A percentile compares a stretch with the other conserved stretches of the same genome.
Evolutionary conservation across 1,284 basidiomycete genomes (phyloP).

Genomic region (Rhodotorula sp.): DNA sequence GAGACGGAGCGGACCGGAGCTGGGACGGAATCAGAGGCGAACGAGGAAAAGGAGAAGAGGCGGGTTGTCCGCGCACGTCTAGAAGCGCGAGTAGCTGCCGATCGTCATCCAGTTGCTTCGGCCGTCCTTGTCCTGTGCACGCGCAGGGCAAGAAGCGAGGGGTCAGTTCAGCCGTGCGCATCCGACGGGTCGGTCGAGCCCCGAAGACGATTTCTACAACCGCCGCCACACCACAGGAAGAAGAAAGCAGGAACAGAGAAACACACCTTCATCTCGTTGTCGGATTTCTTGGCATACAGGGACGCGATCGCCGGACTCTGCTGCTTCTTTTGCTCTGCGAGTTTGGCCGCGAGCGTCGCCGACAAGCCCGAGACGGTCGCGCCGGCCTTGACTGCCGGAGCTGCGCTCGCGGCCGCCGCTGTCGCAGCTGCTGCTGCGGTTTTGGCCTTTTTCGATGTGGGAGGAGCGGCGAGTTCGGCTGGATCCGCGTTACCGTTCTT

Average conservation of each 20-base stretch:
- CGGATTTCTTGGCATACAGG: conserved; percentile 28
- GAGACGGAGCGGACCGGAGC: no score
- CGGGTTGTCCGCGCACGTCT: not conserved
- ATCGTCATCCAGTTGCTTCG: conserved; percentile 40
- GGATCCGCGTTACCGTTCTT: conserved; percentile 2
- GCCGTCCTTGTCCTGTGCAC: conserved; percentile 36
- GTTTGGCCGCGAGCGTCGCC: conserved; percentile 37
- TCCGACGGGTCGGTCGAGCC: not conserved
- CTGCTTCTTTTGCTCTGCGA: conserved; percentile 39
- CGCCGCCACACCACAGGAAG: not conserved
- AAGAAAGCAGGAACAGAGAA: not conserved
- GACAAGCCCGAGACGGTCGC: conserved; percentile 29
- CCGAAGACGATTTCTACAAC: not conserved
- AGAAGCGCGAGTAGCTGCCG: conserved; percentile 34
- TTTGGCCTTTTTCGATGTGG: conserved; percentile 25
- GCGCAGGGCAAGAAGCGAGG: no score
- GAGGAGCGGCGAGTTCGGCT: not conserved
- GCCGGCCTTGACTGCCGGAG: conserved; percentile 35
- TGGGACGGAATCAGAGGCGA: no score
- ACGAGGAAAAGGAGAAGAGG: not conserved
- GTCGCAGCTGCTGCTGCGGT: not conserved
- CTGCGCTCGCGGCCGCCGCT: not conserved
- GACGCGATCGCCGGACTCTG: conserved; percentile 36
- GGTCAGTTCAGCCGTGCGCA: not conserved
- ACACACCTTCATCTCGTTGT: conserved; percentile 36